Evolutionary conservation across 306 rosid genomes (phyloP).

Genomic region (Dalbergia cultrata): DNA sequence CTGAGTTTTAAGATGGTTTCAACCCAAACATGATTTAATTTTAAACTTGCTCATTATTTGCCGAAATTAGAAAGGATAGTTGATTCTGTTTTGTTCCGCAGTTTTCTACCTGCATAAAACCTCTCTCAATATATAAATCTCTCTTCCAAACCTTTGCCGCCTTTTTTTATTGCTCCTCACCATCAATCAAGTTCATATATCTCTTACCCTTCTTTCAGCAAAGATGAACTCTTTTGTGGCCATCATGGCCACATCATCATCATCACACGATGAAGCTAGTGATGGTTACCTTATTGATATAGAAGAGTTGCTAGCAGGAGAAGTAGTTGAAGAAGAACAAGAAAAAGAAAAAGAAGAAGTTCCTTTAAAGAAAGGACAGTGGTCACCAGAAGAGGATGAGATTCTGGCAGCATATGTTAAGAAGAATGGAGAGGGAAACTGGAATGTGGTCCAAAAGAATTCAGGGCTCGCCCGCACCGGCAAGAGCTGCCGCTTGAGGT

Average conservation of each 20-base stretch:
- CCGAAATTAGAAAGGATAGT: no score
- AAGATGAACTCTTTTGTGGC: no score
- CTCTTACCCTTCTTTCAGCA: no score
- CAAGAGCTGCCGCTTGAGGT: slow-evolving; percentile 82
- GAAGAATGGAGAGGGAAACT: slow-evolving; percentile 75
- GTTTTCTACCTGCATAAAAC: no score
- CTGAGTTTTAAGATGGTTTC: no score
- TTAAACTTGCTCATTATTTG: no score
- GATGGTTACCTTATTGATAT: not conserved
- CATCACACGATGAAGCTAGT: not conserved
- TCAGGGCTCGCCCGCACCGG: slow-evolving; percentile 81
- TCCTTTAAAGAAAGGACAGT: slow-evolving; percentile 75
- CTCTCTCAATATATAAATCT: no score
- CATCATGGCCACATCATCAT: not conserved
- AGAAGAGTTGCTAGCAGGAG: slow-evolving; percentile 35
- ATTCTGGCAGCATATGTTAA: slow-evolving; percentile 66
- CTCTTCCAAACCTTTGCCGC: no score
- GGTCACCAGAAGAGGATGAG: slow-evolving; percentile 78
- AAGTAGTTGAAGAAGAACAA: not conserved
- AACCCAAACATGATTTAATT: no score
- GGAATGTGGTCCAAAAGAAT: slow-evolving; percentile 74
- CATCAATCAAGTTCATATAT: no score
- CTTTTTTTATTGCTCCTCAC: no score
- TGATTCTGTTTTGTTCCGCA: no score
- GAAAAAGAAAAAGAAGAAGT: slow-evolving; percentile 8